Evolutionary conservation across 108 stramenopile species (phyloP).

Genomic region (Chaetoceros muelleri): DNA sequence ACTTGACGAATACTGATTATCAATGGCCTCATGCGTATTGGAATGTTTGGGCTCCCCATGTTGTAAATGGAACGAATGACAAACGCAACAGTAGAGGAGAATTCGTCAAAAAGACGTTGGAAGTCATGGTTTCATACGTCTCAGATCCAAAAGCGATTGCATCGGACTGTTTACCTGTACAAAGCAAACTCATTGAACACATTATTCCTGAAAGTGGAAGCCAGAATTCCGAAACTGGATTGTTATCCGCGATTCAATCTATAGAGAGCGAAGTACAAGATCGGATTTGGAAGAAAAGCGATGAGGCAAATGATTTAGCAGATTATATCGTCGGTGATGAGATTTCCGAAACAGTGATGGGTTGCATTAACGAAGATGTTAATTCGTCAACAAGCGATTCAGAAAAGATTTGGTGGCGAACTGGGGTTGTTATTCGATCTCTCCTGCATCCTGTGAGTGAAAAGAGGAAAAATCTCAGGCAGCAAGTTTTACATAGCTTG

Average conservation of each 20-base stretch:
- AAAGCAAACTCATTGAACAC: conserved; percentile 17
- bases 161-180: conserved; percentile 26
- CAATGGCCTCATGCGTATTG: conserved; percentile 80
- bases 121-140: conserved; percentile 22
- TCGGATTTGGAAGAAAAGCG: conserved; percentile 47
- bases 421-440: conserved; percentile 18
- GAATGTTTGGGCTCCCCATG: conserved; percentile 69
- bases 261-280: conserved; percentile 34
- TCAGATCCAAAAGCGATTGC: conserved; percentile 23
- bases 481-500: no score
- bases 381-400: conserved; percentile 14
- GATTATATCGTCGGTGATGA: conserved; percentile 53
- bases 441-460: conserved; percentile 15
- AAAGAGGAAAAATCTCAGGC: not conserved
- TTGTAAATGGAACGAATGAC: conserved; percentile 5
- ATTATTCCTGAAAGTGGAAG: conserved; percentile 18
- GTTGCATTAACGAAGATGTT: conserved; percentile 3
- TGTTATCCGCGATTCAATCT: not conserved
- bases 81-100: conserved; percentile 55
- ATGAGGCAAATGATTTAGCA: conserved; percentile 35
- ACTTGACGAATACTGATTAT: conserved; percentile 71
- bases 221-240: conserved; percentile 4
- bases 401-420: conserved; percentile 32
- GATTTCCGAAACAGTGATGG: conserved; percentile 18
- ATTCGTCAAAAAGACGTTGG: conserved; percentile 28